A percentile compares a stretch with the other conserved stretches of the same genome.
phyloP scores from a whole-genome alignment of 2,329 filamentous ascomycete genomes.

The Diaporthe batatas region DNA sequence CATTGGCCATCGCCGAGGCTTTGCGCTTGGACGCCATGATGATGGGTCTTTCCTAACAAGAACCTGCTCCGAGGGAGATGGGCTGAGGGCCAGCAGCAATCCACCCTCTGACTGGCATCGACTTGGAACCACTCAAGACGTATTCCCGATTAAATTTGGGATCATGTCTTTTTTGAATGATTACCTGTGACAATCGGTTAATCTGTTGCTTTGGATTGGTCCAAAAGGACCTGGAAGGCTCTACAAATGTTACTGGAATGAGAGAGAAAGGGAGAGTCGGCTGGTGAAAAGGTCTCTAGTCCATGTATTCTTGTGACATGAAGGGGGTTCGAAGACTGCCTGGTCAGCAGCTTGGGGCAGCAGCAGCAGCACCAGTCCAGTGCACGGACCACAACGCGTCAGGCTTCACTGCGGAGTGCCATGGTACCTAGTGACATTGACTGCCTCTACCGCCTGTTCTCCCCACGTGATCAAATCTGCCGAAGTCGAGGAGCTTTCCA shows the following conservation, averaged over 20 bases:
- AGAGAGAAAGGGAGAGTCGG: neutral
- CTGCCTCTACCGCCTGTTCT: neutral
- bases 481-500: constrained; percentile 35
- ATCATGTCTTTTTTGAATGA: constrained; percentile 3
- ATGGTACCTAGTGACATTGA: neutral
- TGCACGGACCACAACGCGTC: constrained; percentile 25
- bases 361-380: neutral
- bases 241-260: neutral
- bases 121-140: constrained; percentile 13
- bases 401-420: neutral
- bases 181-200: neutral
- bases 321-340: neutral
- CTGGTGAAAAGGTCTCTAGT: neutral
- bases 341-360: neutral
- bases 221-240: neutral
- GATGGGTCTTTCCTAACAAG: neutral
- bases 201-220: neutral
- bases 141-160: neutral
- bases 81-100: constrained; percentile 17
- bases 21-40: constrained; percentile 95
- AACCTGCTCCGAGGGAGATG: neutral
- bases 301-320: neutral
- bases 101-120: constrained; percentile 11
- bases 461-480: constrained; percentile 38
- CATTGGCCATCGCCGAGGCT: constrained; percentile 78